Conservation (phyloP, 345 rosid species). For the Citrus inodora region DNA sequence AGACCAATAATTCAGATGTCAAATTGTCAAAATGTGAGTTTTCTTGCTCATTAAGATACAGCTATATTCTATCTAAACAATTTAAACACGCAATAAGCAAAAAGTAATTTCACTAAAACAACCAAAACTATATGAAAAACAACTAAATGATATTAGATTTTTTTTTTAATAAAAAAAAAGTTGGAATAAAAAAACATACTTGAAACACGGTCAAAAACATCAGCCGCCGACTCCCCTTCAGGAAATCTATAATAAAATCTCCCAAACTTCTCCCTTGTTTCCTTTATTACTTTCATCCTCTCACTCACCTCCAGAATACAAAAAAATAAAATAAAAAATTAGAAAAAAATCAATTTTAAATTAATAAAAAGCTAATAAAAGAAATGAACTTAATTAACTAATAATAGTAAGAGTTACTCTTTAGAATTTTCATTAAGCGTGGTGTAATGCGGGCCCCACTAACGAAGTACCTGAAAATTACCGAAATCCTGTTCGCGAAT, state of each 20-base stretch:
- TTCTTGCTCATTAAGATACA: too few relatives aligned
- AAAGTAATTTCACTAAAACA: neutral
- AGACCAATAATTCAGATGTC: neutral
- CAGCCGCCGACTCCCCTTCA: constrained; percentile 99
- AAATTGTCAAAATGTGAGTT: neutral
- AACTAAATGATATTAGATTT: neutral
- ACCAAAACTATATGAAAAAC: neutral
- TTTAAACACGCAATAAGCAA: neutral
- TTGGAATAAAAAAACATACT: constrained; percentile 38
- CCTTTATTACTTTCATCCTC: constrained; percentile 70
- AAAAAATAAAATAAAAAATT: neutral
- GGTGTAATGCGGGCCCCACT: neutral
- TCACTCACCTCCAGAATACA: constrained; percentile 40
- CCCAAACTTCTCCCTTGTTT: constrained; percentile 71
- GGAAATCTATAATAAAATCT: constrained; percentile 89
- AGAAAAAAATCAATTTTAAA: neutral
- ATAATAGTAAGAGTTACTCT: neutral
- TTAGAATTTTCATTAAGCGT: neutral
- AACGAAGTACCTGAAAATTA: constrained; percentile 55
- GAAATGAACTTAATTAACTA: neutral
- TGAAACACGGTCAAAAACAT: constrained; percentile 94
- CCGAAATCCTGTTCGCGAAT: constrained; percentile 96
- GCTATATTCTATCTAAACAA: neutral
- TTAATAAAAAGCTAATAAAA: neutral
- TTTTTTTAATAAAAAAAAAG: neutral